Conservation (phyloP, 1,284 basidiomycete species). For the Ustilago loliicola region DNA sequence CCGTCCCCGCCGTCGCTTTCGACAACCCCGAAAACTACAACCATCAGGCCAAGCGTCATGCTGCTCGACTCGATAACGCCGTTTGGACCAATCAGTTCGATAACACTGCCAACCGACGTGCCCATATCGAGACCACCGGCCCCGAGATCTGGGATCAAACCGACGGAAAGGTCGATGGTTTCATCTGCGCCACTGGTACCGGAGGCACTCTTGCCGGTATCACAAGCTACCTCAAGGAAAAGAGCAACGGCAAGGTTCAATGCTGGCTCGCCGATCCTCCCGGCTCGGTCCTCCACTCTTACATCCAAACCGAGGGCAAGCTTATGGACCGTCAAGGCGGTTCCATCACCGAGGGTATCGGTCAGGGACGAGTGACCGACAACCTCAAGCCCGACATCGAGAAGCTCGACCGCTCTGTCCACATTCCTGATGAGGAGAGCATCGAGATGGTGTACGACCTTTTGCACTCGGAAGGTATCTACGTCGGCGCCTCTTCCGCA, state of each 20-base stretch:
- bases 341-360: slow-evolving; percentile 98
- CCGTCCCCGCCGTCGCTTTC: slow-evolving; percentile 95
- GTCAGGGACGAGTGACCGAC: slow-evolving; percentile 95
- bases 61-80: slow-evolving; percentile 84
- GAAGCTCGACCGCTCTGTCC: slow-evolving; percentile 84
- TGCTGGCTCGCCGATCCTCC: slow-evolving; percentile 97
- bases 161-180: slow-evolving; percentile 83
- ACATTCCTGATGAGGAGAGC: slow-evolving; percentile 88
- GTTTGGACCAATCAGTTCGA: slow-evolving; percentile 99
- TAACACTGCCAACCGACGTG: slow-evolving; percentile 87
- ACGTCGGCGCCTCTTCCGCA: slow-evolving; percentile 95
- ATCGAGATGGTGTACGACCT: slow-evolving; percentile 95
- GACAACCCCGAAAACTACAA: slow-evolving; percentile 98
- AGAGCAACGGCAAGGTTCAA: slow-evolving; percentile 83
- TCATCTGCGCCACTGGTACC: slow-evolving; percentile 93
- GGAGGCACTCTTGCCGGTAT: slow-evolving; percentile 94
- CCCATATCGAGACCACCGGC: slow-evolving; percentile 90
- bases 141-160: slow-evolving; percentile 98
- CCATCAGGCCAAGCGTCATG: slow-evolving; percentile 93
- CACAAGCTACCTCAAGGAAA: slow-evolving; percentile 87
- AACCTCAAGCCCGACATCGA: slow-evolving; percentile 87
- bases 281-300: slow-evolving; percentile 90
- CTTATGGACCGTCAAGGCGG: slow-evolving; percentile 82
- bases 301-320: slow-evolving; percentile 82
- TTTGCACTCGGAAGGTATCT: slow-evolving; percentile 91